Percentiles rank a stretch among this genome's conserved stretches.
Evolutionary conservation across 768 basidiomycete genomes (phyloP).

Genomic region (Naganishia randhawae): DNA sequence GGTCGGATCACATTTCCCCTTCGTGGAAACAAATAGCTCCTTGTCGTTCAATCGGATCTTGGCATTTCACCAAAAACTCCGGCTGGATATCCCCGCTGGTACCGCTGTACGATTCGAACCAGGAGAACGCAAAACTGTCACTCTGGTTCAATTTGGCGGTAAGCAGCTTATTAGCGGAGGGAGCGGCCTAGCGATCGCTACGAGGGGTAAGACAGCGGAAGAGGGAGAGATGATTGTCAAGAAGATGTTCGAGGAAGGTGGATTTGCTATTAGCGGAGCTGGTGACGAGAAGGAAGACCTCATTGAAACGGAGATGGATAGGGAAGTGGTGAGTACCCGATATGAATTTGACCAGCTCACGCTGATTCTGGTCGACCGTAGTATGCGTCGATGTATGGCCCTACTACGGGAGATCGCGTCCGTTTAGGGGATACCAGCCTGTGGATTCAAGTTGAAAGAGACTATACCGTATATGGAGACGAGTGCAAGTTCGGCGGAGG

Average conservation of each 20-base stretch:
- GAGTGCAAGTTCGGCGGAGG: constrained; percentile 98
- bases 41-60: constrained; percentile 76
- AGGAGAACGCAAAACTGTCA: constrained; percentile 78
- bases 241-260: constrained; percentile 56
- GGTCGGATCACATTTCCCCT: constrained; percentile 93
- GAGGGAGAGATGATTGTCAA: constrained; percentile 32
- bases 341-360: neutral
- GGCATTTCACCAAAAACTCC: constrained; percentile 61
- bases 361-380: constrained; percentile 14
- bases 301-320: constrained; percentile 53
- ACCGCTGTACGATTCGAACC: constrained; percentile 97
- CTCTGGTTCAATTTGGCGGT: constrained; percentile 74
- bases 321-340: constrained; percentile 45
- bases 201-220: constrained; percentile 52
- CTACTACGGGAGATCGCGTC: constrained; percentile 83
- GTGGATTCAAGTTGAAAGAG: constrained; percentile 88
- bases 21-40: constrained; percentile 78
- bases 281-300: constrained; percentile 52
- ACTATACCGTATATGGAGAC: constrained; percentile 86
- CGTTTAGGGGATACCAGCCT: constrained; percentile 82
- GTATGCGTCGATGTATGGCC: constrained; percentile 93
- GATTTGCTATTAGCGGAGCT: constrained; percentile 60
- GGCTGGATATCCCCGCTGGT: constrained; percentile 87
- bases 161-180: constrained; percentile 70
- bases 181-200: constrained; percentile 61